phyloP scores from a whole-genome alignment of 2,329 filamentous ascomycete genomes.

The Penicillium capsulatum region DNA sequence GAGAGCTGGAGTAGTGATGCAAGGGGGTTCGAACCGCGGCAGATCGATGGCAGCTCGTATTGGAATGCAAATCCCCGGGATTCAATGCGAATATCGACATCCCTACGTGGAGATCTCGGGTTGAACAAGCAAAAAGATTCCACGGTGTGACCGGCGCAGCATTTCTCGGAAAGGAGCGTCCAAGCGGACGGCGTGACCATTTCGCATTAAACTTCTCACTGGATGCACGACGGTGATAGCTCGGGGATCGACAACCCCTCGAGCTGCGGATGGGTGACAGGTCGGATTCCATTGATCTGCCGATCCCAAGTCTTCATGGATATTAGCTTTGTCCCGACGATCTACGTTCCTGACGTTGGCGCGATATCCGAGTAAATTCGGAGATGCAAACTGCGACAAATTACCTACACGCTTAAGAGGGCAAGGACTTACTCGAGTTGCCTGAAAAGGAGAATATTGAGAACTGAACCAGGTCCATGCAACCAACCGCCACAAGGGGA shows the following conservation, averaged over 20 bases:
- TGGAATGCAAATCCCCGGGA: constrained; percentile 26
- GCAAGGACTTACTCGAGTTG: too few species aligned
- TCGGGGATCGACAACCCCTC: constrained; percentile 6
- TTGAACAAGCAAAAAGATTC: not conserved
- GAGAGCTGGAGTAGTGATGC: constrained; percentile 14
- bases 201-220: not conserved
- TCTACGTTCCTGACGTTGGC: too few species aligned
- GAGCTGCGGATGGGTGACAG: constrained; percentile 8
- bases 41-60: constrained; percentile 18
- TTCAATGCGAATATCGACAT: constrained; percentile 4
- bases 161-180: not conserved
- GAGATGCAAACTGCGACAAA: too few species aligned
- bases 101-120: not conserved
- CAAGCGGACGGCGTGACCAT: not conserved
- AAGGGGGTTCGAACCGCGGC: constrained; percentile 16
- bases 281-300: constrained; percentile 3
- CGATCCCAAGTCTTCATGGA: too few species aligned
- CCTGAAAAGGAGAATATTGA: too few species aligned
- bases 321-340: too few species aligned
- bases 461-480: too few species aligned
- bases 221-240: constrained; percentile 14
- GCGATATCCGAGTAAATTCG: too few species aligned
- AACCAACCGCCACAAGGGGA: too few species aligned
- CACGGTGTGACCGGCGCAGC: constrained; percentile 3
- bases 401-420: too few species aligned